Base-by-base conservation (phyloP, 2,329 filamentous ascomycete genomes). In the Botrytis hyacinthi region DNA sequence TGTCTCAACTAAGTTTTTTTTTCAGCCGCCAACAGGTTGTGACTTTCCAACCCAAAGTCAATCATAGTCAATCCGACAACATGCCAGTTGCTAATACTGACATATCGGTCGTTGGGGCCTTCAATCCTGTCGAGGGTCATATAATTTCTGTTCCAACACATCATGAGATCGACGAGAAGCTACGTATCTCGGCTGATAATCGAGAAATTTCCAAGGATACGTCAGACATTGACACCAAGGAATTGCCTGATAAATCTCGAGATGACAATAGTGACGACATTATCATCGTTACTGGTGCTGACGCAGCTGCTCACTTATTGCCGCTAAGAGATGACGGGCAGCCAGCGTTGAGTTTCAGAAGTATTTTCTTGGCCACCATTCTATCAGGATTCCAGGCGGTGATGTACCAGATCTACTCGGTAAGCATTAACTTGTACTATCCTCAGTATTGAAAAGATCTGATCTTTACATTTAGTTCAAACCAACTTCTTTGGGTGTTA, bases 401-500 rank as follows among this genome's bases (percentile, higher is more conserved):
- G 61, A 87, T 89, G 85, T 83, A 81, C 69, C 86, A 88, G 78
- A 88, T 89, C 63, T 89, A 89, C 75, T 79, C 78, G 22, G 87
- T 87, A 73, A 78, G 82, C 76, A 62, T 26, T 72, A 10, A 16
- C 26, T 16, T 6, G 10, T n/a, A 14, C 32, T 32, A 75, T 77
- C 5, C 26, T 12, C 48, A 29, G 18, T 3, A 51, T 26, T 68
- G 29, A 73, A 20, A 48, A 42, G 26, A n/a, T 59, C 44, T 62
- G 40, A 70, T 29, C 26, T 16, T 18, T 40, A 32, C 54, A 20
- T 54, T 14, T 60, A 87, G 85, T 88, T 86, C 79, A 88, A 88
- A 83, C 86, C 86, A 0, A 88, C 86, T 0, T 4, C 54, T 2
- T 10, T 57, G 0, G 78, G 86, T 51, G 82, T 82, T 4, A 85